phyloP scores from a whole-genome alignment of 495 filamentous ascomycete genomes.

The Xylaria palmicola region DNA sequence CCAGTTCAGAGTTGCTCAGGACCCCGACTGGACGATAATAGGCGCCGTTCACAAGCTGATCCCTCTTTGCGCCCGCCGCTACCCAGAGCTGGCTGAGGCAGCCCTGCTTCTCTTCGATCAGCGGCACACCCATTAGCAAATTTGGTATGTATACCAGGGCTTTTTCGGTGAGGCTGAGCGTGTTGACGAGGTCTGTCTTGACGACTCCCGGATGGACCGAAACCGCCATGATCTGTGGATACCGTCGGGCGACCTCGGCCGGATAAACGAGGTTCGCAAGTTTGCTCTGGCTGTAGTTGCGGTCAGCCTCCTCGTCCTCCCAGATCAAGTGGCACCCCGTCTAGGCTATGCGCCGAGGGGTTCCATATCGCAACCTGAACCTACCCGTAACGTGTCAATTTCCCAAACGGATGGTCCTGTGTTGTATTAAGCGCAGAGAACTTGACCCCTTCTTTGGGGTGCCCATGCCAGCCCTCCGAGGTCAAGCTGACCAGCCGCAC shows the following conservation, averaged over 20 bases:
- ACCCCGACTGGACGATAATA: slow-evolving; percentile 22
- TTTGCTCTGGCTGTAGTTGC: slow-evolving; percentile 41
- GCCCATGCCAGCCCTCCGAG: slow-evolving; percentile 30
- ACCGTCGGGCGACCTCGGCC: slow-evolving; percentile 39
- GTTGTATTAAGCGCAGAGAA: slow-evolving; percentile 41
- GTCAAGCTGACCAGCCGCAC: slow-evolving; percentile 42
- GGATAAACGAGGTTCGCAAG: slow-evolving; percentile 49
- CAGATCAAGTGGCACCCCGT: too few relatives aligned
- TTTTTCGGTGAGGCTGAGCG: neutral
- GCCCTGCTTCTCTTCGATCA: slow-evolving; percentile 43
- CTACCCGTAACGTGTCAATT: slow-evolving; percentile 22
- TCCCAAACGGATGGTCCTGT: slow-evolving; percentile 22
- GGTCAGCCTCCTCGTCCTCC: neutral
- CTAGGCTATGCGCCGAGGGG: too few relatives aligned
- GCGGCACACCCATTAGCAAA: slow-evolving; percentile 14
- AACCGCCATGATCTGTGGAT: slow-evolving; percentile 56
- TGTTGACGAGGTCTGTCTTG: slow-evolving; percentile 50
- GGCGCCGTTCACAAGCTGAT: slow-evolving; percentile 19
- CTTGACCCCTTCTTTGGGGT: slow-evolving; percentile 36
- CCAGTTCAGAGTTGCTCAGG: slow-evolving; percentile 30
- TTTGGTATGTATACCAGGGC: slow-evolving; percentile 29
- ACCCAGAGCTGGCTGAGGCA: slow-evolving; percentile 62
- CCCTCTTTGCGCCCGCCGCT: slow-evolving; percentile 34
- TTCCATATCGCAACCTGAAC: too few relatives aligned
- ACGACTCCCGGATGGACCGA: slow-evolving; percentile 67